phyloP scores from a whole-genome alignment of 495 filamentous ascomycete species.

The Melanomma pulvis-pyrius region DNA sequence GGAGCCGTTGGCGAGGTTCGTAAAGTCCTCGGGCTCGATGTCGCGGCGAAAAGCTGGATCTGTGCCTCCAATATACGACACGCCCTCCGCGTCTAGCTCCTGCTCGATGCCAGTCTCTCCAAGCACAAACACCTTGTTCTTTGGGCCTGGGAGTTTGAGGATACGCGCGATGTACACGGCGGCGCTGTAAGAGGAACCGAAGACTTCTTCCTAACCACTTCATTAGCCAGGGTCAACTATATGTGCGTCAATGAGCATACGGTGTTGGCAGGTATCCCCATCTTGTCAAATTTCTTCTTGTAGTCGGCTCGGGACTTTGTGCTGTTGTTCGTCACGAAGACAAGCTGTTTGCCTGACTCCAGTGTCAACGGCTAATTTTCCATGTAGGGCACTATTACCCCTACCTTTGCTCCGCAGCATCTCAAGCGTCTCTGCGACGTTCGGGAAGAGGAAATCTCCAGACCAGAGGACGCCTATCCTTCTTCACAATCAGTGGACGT shows the following conservation, averaged over 20 bases:
- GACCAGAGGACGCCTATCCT: slow-evolving; percentile 91
- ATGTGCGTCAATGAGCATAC: slow-evolving; percentile 43
- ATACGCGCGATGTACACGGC: slow-evolving; percentile 97
- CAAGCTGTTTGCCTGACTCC: slow-evolving; percentile 75
- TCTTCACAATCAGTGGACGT: slow-evolving; percentile 44
- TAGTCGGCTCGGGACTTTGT: slow-evolving; percentile 94
- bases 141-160: slow-evolving; percentile 70
- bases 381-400: background rate
- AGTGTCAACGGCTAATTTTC: background rate
- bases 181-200: slow-evolving; percentile 90
- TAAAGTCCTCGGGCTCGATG: slow-evolving; percentile 78
- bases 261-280: slow-evolving; percentile 76
- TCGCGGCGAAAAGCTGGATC: slow-evolving; percentile 76
- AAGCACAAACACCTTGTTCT: slow-evolving; percentile 91
- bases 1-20: slow-evolving; percentile 71
- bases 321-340: slow-evolving; percentile 99
- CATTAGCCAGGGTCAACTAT: background rate
- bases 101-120: slow-evolving; percentile 91
- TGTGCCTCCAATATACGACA: slow-evolving; percentile 85
- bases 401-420: slow-evolving; percentile 77
- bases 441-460: slow-evolving; percentile 83
- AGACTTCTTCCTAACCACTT: slow-evolving; percentile 78
- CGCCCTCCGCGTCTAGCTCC: slow-evolving; percentile 74
- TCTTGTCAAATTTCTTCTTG: slow-evolving; percentile 79
- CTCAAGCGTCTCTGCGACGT: slow-evolving; percentile 79